These are phyloP conservation scores for Schwanniomyces occidentalis DNA, from an alignment of 805 yeast species.

Conservation along the genomic window DNA sequence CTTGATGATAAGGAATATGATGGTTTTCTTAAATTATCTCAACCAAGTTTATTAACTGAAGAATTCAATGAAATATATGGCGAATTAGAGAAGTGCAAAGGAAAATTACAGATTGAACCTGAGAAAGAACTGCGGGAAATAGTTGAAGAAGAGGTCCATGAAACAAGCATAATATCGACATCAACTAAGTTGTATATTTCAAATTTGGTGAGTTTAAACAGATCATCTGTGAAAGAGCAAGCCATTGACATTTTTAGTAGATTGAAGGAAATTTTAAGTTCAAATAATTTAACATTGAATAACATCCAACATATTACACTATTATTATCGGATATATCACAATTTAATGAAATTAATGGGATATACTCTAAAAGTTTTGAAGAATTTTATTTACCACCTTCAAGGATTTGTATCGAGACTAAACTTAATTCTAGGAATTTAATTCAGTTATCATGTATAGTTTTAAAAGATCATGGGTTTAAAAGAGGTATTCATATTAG, in stretches of 20 bases:
- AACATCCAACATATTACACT: conserved; percentile 62
- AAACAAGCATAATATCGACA: conserved; percentile 12
- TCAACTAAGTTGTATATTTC: conserved; percentile 24
- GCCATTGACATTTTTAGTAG: conserved; percentile 49
- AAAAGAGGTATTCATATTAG: conserved; percentile 85
- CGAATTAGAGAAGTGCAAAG: background rate
- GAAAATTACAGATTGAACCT: no score
- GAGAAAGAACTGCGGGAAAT: no score
- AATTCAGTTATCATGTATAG: conserved; percentile 63
- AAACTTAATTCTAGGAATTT: conserved; percentile 34
- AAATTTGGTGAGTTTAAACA: conserved; percentile 23
- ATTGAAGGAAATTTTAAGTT: conserved; percentile 33
- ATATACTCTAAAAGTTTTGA: conserved; percentile 59
- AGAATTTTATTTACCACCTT: conserved; percentile 71
- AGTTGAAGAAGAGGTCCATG: no score
- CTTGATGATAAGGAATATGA: conserved; percentile 38
- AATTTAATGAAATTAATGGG: conserved; percentile 61
- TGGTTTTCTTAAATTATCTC: conserved; percentile 12
- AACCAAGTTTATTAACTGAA: conserved; percentile 43
- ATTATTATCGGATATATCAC: conserved; percentile 60
- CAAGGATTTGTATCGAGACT: conserved; percentile 82
- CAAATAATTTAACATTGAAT: conserved; percentile 34
- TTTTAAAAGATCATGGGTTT: conserved; percentile 28
- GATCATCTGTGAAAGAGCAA: conserved; percentile 38
- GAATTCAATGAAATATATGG: conserved; percentile 38